Percentiles rank a stretch among this genome's conserved stretches.
phyloP scores from a whole-genome alignment of 1,284 basidiomycete genomes.

The Ustilago curta region DNA sequence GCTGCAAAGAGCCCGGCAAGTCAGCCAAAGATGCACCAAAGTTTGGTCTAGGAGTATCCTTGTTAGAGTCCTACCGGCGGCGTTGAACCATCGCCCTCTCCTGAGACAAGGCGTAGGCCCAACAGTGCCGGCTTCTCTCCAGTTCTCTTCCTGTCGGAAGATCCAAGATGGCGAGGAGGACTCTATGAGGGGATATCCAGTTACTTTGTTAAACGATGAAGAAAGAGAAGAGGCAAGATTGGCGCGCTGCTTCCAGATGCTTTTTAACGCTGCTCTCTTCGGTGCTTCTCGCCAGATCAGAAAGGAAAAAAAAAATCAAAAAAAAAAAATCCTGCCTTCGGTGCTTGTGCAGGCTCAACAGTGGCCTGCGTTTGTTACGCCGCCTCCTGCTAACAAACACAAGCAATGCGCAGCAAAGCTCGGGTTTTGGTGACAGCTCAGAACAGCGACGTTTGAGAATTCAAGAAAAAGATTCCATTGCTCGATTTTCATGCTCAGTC shows the following conservation, averaged over 20 bases:
- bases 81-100: slow-evolving; percentile 31
- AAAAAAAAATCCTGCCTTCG: not conserved
- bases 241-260: not conserved
- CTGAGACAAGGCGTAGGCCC: slow-evolving; percentile 29
- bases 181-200: slow-evolving; percentile 56
- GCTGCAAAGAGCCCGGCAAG: slow-evolving; percentile 39
- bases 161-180: slow-evolving; percentile 55
- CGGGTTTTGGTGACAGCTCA: too few relatives aligned
- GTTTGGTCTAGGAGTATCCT: slow-evolving; percentile 55
- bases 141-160: slow-evolving; percentile 52
- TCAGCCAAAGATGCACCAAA: slow-evolving; percentile 56
- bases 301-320: not conserved
- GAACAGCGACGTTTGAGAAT: too few relatives aligned
- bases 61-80: slow-evolving; percentile 49
- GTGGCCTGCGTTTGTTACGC: too few relatives aligned
- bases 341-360: not conserved
- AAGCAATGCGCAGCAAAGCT: too few relatives aligned
- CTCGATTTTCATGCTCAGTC: slow-evolving; percentile 10
- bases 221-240: slow-evolving; percentile 31
- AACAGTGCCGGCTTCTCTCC: slow-evolving; percentile 41
- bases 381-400: too few relatives aligned
- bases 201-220: slow-evolving; percentile 58
- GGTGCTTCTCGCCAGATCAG: not conserved
- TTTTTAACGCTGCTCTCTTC: not conserved
- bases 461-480: not conserved